phyloP scores from a whole-genome alignment of 1,284 basidiomycete species.

The Cutaneotrichosporon sp. region DNA sequence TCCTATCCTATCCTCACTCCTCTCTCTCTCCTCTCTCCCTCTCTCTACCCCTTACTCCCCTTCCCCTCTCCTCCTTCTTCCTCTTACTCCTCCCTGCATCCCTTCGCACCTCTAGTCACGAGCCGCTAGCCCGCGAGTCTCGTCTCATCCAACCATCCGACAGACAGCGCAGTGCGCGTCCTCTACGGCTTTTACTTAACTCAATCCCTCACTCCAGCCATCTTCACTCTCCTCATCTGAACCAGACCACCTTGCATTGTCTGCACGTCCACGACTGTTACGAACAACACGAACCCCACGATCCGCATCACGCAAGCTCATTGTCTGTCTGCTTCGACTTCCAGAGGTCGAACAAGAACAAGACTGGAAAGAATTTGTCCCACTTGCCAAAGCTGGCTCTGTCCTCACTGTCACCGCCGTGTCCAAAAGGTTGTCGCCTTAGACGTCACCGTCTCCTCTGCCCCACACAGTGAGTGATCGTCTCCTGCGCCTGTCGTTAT shows the following conservation, averaged over 20 bases:
- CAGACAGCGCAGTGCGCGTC: background rate
- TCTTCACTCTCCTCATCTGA: background rate
- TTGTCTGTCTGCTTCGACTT: no score
- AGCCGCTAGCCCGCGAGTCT: background rate
- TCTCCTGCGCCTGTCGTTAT: background rate
- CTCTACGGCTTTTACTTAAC: background rate
- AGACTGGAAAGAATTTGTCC: background rate
- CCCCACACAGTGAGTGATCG: background rate
- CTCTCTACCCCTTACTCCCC: background rate
- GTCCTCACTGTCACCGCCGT: no score
- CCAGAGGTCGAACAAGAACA: background rate
- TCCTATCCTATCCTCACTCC: no score
- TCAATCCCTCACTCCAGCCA: background rate
- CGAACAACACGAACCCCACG: background rate
- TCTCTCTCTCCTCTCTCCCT: no score
- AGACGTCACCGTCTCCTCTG: background rate
- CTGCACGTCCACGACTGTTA: background rate
- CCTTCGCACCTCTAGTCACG: background rate
- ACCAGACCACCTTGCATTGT: background rate
- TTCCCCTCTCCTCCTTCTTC: background rate
- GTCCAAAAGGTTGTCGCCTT: background rate
- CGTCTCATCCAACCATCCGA: background rate
- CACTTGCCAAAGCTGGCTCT: no score
- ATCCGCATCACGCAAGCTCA: background rate
- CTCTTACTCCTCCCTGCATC: background rate